Conservation (phyloP, 2,329 filamentous ascomycete species). For the Scytalidium sp. region DNA sequence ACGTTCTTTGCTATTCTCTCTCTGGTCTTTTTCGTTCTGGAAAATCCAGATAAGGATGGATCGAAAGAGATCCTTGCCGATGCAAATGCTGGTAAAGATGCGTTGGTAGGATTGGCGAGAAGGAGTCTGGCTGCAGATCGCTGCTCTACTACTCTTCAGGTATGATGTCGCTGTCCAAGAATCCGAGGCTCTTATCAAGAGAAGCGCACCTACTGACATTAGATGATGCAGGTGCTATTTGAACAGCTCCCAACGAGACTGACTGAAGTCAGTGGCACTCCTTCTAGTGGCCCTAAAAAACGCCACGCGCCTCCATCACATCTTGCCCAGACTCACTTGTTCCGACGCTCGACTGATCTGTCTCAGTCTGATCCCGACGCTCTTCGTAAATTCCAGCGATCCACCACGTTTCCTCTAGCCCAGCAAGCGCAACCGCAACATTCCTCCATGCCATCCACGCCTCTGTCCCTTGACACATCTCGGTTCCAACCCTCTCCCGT, state of each 20-base stretch:
- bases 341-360: slow-evolving; percentile 22
- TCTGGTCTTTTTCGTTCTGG: slow-evolving; percentile 74
- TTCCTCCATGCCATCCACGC: background rate
- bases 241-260: slow-evolving; percentile 76
- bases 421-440: background rate
- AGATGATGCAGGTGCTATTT: slow-evolving; percentile 64
- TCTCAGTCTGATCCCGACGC: slow-evolving; percentile 1
- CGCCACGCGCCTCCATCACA: slow-evolving; percentile 49
- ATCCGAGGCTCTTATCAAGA: background rate
- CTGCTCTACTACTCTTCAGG: slow-evolving; percentile 74
- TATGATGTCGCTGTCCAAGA: slow-evolving; percentile 39
- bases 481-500: slow-evolving; percentile 18
- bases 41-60: slow-evolving; percentile 73
- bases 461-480: slow-evolving; percentile 22
- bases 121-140: slow-evolving; percentile 87
- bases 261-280: slow-evolving; percentile 44
- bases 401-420: slow-evolving; percentile 17
- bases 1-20: slow-evolving; percentile 80
- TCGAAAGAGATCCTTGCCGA: slow-evolving; percentile 81
- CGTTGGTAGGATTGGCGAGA: slow-evolving; percentile 74
- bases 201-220: slow-evolving; percentile 16
- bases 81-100: slow-evolving; percentile 79
- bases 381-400: slow-evolving; percentile 11
- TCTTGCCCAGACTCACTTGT: slow-evolving; percentile 27
- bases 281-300: slow-evolving; percentile 47